Percentiles rank a stretch among this genome's conserved stretches.
phyloP scores from a whole-genome alignment of 2,329 filamentous ascomycete genomes.

The Arthroderma sp. region DNA sequence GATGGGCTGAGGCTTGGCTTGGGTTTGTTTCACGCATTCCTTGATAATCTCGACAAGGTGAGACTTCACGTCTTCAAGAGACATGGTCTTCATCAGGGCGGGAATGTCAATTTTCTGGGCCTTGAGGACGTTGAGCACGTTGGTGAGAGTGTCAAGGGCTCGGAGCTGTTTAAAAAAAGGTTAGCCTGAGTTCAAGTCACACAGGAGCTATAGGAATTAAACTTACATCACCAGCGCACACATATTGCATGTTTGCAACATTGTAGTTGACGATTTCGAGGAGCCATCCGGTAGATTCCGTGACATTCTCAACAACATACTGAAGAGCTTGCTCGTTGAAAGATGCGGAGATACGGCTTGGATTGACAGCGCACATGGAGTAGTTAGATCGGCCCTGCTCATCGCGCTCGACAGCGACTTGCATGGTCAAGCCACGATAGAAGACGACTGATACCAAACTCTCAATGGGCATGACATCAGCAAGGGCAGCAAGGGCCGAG shows the following conservation, averaged over 20 bases:
- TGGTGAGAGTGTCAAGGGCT: conserved; percentile 53
- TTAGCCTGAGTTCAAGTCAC: conserved; percentile 3
- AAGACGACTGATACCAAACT: conserved; percentile 96
- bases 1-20: conserved; percentile 75
- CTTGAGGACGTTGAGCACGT: conserved; percentile 91
- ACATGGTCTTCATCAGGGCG: conserved; percentile 71
- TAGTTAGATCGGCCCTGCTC: conserved; percentile 90
- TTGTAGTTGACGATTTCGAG: conserved; percentile 98
- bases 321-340: conserved; percentile 97
- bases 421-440: conserved; percentile 98
- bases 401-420: conserved; percentile 95
- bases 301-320: conserved; percentile 90
- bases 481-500: conserved; percentile 86
- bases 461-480: conserved; percentile 99
- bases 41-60: conserved; percentile 85
- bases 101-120: conserved; percentile 95
- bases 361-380: conserved; percentile 98
- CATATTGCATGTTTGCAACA: conserved; percentile 58
- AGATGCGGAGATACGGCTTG: conserved; percentile 92
- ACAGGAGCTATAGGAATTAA: background rate
- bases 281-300: conserved; percentile 87
- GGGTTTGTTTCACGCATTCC: conserved; percentile 73
- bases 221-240: conserved; percentile 50
- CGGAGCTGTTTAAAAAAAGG: conserved; percentile 33
- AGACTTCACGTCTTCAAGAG: conserved; percentile 79